Base-by-base conservation (phyloP, 805 yeast genomes). In the Saccharomyces kudriavzevii region DNA sequence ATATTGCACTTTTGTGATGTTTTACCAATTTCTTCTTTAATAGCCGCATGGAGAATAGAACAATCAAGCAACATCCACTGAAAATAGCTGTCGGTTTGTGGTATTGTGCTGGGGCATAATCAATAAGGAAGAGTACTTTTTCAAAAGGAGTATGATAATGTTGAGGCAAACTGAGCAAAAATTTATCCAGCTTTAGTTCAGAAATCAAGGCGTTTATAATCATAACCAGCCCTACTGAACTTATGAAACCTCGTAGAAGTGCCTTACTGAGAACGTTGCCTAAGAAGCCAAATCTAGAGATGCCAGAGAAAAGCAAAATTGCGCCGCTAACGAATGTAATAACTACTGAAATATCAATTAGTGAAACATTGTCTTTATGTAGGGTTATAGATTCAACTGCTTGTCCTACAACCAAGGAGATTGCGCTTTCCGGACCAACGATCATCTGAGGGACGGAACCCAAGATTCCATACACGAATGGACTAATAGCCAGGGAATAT, bases 361-460 rank as follows among this genome's bases (percentile, higher is more conserved):
- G 73, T 47, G 72, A 72, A 11, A 80, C 60, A 26, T 68, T 71
- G 11, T 61, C 71, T 55, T 72, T 71, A 59, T 73, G 82, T 24
- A 72, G 75, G 25, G 76, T 60, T 48, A 76, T 66, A n/a, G 77
- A 80, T 55, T 84, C 86, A 9, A 88, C 80, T 0, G 85, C 82
- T 60, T 86, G 92, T 1, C 96, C 96, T 26, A 87, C 83, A 13
- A 90, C 82, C 60, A 91, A 74, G 0, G 95, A 87, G 8, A 89
- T 82, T 0, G 96, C 91, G 20, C 92, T 91, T 67, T 90, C 95
- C 0, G 97, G 96, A 0, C 96, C 96, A 20, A 90, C 95, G 43
- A 89, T 83, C 85, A 90, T 81, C 55, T 84, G 85, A 0, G 96
- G 96, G 1, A 89, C 95, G 0, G 94, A 80, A 0, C 97, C 97